Base-by-base conservation (phyloP, 768 basidiomycete species). In the Crassisporium funariophilum region DNA sequence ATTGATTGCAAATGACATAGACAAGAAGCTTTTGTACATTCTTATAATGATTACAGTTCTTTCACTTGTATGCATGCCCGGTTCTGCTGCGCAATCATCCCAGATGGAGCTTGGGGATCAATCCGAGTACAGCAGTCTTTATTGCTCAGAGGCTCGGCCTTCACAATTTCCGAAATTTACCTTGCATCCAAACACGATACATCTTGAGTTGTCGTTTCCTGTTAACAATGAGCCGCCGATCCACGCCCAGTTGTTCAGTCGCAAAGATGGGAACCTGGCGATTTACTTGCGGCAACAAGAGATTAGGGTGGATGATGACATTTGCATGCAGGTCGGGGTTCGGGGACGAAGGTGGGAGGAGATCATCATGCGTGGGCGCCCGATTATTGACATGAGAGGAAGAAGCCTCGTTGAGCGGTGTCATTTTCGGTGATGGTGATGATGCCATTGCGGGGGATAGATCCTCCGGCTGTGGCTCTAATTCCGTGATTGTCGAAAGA, bases 141-240 rank as follows among this genome's bases (percentile, higher is more conserved):
- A 22, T 23, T 15, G 13, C 24, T 44, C 36, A 17, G 5, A 8
- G 21, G 27, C 13, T 7, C 11, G 29, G 10, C 3, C 17, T 5
- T 47, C 40, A 60, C 16, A 74, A 29, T 62, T 86, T 89, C 48
- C 74, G 72, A 60, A 92, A 92, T 60, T 85, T 87, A 0, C 82
- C 90, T 66, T 95, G 92, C 84, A 94, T 83, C 92, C 92, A 95
- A 0, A 94, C 88, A 36, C 97, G 76, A 63, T 95, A 98, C 97
- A 99, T 99, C 67, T 95, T 95, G 41, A 97, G 69, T 68, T 94
- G 88, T 48, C 91, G 75, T 69, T 97, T 98, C 36, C 97, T 77
- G 61, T 99, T 99, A 42, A 99, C 85, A 35, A 98, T 75, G 46
- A 99, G 68, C 34, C 97, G 77, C 5, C 94, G 75, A 70, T 99